Percentiles rank a stretch among this genome's conserved stretches.
These are phyloP conservation scores for Cucurbita moschata DNA, from an alignment of 306 rosid genomes.

Conservation along the genomic window DNA sequence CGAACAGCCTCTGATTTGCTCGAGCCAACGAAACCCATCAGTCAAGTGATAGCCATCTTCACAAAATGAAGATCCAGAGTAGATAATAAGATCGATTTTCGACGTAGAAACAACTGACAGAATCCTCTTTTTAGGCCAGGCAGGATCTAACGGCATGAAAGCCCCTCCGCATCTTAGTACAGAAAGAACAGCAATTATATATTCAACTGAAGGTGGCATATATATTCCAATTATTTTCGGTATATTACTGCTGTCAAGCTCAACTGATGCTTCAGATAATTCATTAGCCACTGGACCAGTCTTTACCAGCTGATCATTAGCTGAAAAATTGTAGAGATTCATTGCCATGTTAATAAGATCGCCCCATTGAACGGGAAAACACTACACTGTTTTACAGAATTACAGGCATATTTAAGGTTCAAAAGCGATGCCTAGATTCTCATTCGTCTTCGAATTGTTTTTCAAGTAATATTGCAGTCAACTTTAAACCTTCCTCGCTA, in stretches of 20 bases:
- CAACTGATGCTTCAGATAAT: slow-evolving; percentile 13
- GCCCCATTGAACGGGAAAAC: background rate
- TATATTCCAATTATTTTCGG: slow-evolving; percentile 67
- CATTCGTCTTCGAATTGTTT: background rate
- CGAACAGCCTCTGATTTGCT: slow-evolving; percentile 18
- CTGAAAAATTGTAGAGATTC: slow-evolving; percentile 15
- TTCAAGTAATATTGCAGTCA: background rate
- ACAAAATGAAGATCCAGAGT: slow-evolving; percentile 31
- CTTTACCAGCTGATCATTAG: slow-evolving; percentile 2
- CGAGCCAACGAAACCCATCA: slow-evolving; percentile 37
- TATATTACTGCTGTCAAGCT: slow-evolving; percentile 10
- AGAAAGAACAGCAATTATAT: slow-evolving; percentile 62
- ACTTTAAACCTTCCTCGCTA: background rate
- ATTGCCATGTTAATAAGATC: background rate
- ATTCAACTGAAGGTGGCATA: slow-evolving; percentile 66
- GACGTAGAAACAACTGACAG: slow-evolving; percentile 37
- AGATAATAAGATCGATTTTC: slow-evolving; percentile 40
- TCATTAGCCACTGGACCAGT: background rate
- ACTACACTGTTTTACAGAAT: background rate
- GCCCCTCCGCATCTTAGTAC: slow-evolving; percentile 63
- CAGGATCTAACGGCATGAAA: slow-evolving; percentile 74
- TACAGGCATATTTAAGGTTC: background rate
- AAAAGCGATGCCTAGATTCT: background rate
- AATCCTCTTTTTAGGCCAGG: slow-evolving; percentile 62
- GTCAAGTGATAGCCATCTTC: slow-evolving; percentile 16